Base-by-base conservation (phyloP, 305 asterid genomes). In the Solanum chacoense region DNA sequence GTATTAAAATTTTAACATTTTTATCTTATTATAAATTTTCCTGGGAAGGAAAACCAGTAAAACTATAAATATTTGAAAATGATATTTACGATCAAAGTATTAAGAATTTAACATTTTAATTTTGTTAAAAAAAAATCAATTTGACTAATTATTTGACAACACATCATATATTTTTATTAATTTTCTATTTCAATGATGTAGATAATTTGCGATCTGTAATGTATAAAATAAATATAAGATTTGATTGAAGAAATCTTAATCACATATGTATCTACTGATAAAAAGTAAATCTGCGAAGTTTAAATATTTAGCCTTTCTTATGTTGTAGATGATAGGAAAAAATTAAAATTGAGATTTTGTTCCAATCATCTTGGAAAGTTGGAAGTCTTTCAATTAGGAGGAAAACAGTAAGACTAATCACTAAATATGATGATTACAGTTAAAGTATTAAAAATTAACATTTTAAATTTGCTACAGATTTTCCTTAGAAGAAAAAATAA, bases 131-230 rank as follows among this genome's bases (percentile, higher is more conserved):
- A 5, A 42, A 13, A 11, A 12, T 2, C 8, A 4, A 1, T 63
- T 63, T 4, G 28, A 63, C 12, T 5, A 63, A 22, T 11, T 40
- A 40, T 40, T 40, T 12, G 4, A 40, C 4, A 40, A 40, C 11
- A 37, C 69, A 8, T 7, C 2, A 3, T 18, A n/a, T 22, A 24
- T n/a, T 63, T 63, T 63, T 3, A 63, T n/a, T 63, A 22, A 63
- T 63, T 63, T 63, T 63, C 5, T 63, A 7, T 4, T 63, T 2
- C 4, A 42, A 42, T 42, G 14, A 42, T 12, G 16, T 18, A 2
- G 6, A 42, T 2, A 42, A 1, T 42, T 5, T 69, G 1, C 1
- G 6, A 1, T 69, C 0, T 5, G 2, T 24, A 24, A 12, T 26
- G 29, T 26, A 69, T 69, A 69, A 16, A n/a, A n/a, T n/a, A n/a